Conservation (phyloP, 1,284 basidiomycete genomes). For the Trichosporon sp. region DNA sequence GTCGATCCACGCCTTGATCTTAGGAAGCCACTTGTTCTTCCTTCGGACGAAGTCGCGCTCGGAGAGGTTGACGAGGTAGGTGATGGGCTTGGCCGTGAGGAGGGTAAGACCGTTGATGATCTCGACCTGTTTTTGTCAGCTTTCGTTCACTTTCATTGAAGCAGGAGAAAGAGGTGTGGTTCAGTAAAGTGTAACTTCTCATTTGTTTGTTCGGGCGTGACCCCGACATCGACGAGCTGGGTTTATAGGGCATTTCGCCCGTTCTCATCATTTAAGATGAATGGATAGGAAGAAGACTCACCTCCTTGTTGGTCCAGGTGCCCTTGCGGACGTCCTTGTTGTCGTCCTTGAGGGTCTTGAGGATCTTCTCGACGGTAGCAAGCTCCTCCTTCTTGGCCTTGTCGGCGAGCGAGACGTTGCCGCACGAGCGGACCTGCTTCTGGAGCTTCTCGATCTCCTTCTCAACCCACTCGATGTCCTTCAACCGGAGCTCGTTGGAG, state of each 20-base stretch:
- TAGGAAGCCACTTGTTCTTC: constrained; percentile 99
- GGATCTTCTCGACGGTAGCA: constrained; percentile 80
- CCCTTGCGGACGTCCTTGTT: constrained; percentile 90
- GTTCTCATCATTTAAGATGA: constrained; percentile 68
- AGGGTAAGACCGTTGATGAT: constrained; percentile 90
- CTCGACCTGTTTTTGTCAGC: constrained; percentile 70
- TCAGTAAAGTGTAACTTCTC: constrained; percentile 51
- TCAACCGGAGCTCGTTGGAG: constrained; percentile 86
- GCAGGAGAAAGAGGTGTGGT: constrained; percentile 26
- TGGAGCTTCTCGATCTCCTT: constrained; percentile 82
- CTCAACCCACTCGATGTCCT: constrained; percentile 99
- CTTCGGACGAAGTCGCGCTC: constrained; percentile 94
- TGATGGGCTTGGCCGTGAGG: constrained; percentile 95
- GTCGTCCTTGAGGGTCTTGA: constrained; percentile 77
- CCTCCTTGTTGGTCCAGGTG: constrained; percentile 98
- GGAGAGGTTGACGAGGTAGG: constrained; percentile 96
- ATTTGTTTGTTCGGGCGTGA: constrained; percentile 68
- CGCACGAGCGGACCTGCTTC: constrained; percentile 65
- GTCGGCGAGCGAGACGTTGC: constrained; percentile 82
- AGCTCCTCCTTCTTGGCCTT: constrained; percentile 97
- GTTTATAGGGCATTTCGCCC: constrained; percentile 75
- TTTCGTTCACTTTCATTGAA: constrained; percentile 14
- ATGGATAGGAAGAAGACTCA: constrained; percentile 56
- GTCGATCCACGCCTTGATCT: constrained; percentile 99
- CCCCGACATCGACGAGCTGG: constrained; percentile 69